Conservation (phyloP, 2,329 filamentous ascomycete genomes). For the Chaetomium olivaceum region DNA sequence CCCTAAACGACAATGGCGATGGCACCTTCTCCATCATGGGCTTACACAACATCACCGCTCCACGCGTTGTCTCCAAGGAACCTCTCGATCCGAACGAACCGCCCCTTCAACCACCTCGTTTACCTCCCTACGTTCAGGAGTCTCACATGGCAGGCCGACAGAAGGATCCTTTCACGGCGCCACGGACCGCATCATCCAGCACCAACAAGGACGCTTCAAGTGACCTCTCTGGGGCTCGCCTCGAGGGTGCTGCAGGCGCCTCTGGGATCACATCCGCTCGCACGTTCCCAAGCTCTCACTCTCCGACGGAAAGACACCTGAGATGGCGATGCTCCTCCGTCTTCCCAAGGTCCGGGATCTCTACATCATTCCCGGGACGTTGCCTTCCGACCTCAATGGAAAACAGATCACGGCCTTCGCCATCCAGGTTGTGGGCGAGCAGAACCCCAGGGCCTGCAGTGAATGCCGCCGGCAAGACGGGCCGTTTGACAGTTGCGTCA, state of each 20-base stretch:
- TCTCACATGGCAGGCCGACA: neutral
- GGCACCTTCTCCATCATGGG: conserved; percentile 28
- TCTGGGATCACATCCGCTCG: conserved; percentile 22
- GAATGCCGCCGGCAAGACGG: conserved; percentile 20
- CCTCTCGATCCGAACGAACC: conserved; percentile 16
- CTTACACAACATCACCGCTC: neutral
- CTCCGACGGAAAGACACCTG: neutral
- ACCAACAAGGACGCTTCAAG: neutral
- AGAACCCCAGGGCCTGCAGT: conserved; percentile 20
- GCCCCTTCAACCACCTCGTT: conserved; percentile 1
- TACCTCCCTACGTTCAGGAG: neutral
- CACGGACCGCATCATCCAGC: neutral
- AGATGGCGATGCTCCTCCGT: conserved; percentile 13
- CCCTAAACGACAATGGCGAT: conserved; percentile 30
- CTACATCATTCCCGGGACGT: neutral
- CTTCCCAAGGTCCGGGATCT: conserved; percentile 16
- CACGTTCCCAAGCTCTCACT: neutral
- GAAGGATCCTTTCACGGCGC: neutral
- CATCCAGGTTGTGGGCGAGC: conserved; percentile 23
- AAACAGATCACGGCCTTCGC: conserved; percentile 16
- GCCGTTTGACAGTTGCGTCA: conserved; percentile 20
- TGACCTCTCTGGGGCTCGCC: neutral
- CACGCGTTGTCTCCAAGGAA: conserved; percentile 22
- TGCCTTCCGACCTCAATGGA: neutral
- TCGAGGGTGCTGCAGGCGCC: neutral